Evolutionary conservation across 78 protist genomes (phyloP), one percentile per base, ranked within the genome.

Genomic region (Diacronema lutheri): DNA sequence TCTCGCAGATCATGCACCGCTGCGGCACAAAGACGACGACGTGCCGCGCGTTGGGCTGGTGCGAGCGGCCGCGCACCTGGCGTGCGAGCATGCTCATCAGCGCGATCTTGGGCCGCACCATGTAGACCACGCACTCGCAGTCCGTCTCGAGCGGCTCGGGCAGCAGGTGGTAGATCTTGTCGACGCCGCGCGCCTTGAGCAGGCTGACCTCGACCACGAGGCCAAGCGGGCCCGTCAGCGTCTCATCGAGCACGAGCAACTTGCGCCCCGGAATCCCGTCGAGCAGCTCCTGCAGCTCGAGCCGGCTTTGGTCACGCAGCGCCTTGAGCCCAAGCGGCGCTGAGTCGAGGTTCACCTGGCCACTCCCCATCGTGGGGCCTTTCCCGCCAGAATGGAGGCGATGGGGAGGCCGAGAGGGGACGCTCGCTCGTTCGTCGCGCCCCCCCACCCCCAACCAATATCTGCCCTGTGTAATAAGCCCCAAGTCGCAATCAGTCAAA

Each of bases 231-330:
- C 98, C 98, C 37, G 58, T 86, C 23, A 95, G 64, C 41, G 86
- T 40, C 68, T 88, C 92, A 71, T 95, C 98, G 57, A 95, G 86
- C 29, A 95, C 94, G 72, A 95, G 92, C 44, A 89, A 93, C 65
- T 85, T 89, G 46, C 55, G 62, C 26, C 33, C 6, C 0, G 44
- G 23, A 31, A 58, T 10, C n/a, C 19, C 41, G 64, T 72, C 88
- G 26, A 85, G 29, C n/a, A 31, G 37, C 1, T 1, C 58, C 19
- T 74, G 37, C 35, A 85, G 73, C 10, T 58, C 83, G 38, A 23
- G 5, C 6, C 69, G 44, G 0, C 55, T 29, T 0, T 12, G 40
- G 20, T 58, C 74, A 29, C 81, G 88, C 14, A 74, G 37, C 23
- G 64, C 25, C 23, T 6, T 11, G 31, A 71, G 87, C 46, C 57